phyloP scores from a whole-genome alignment of 106 monocot species.

The Dioscorea alata region DNA sequence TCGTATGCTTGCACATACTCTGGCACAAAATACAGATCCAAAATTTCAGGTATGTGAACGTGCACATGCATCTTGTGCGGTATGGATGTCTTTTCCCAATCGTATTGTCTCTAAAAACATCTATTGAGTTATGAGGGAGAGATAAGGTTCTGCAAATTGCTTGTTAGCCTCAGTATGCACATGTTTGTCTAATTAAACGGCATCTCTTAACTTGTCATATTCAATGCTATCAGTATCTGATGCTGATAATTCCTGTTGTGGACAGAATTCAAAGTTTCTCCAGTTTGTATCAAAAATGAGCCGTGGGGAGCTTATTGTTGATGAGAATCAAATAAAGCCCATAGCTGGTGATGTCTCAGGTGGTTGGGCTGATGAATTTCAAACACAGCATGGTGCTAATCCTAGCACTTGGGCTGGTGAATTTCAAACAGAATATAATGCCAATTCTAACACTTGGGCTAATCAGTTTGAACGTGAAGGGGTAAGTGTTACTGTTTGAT shows the following conservation, averaged over 20 bases:
- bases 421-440: slow-evolving; percentile 62
- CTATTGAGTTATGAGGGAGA: not conserved
- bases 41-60: slow-evolving; percentile 78
- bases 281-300: slow-evolving; percentile 99
- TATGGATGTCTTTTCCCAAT: not conserved
- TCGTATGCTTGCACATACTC: slow-evolving; percentile 90
- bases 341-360: slow-evolving; percentile 32
- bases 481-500: slow-evolving; percentile 21
- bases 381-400: slow-evolving; percentile 55
- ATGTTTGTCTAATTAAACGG: not conserved
- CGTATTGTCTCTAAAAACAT: not conserved
- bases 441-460: slow-evolving; percentile 57
- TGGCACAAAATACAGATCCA: slow-evolving; percentile 79
- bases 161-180: not conserved
- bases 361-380: slow-evolving; percentile 90
- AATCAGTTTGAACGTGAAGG: slow-evolving; percentile 67
- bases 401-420: slow-evolving; percentile 77
- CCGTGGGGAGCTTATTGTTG: slow-evolving; percentile 91
- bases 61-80: not conserved
- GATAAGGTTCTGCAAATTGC: not conserved
- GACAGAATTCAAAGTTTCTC: slow-evolving; percentile 96
- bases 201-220: too few species aligned
- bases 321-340: slow-evolving; percentile 93
- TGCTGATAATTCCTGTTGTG: slow-evolving; percentile 1
- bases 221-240: not conserved